These are phyloP conservation scores for Stemphylium lycopersici DNA, from an alignment of 2,329 filamentous ascomycete species.

Conservation along the genomic window DNA sequence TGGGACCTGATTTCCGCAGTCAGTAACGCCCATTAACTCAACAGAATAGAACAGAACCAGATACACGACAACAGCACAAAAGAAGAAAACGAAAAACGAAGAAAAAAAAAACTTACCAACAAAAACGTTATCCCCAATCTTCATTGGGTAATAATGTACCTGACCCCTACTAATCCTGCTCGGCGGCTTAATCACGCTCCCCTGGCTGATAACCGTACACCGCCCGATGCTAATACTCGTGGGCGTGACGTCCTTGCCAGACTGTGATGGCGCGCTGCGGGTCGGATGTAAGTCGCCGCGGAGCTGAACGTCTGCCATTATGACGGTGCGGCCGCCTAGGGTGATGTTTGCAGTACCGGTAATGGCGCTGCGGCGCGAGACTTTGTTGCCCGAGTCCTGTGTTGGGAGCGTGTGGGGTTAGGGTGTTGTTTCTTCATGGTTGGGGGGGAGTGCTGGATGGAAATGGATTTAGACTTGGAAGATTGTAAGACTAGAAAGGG, in stretches of 20 bases:
- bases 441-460: neutral
- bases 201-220: conserved; percentile 85
- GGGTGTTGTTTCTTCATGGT: neutral
- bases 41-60: too few species aligned
- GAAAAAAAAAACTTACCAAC: conserved; percentile 64
- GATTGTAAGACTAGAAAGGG: neutral
- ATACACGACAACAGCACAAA: too few species aligned
- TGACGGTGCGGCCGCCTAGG: conserved; percentile 90
- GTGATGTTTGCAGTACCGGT: conserved; percentile 98
- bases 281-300: conserved; percentile 76
- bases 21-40: neutral
- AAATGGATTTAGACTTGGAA: neutral
- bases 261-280: conserved; percentile 43
- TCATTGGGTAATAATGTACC: conserved; percentile 83
- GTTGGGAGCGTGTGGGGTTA: neutral
- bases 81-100: too few species aligned
- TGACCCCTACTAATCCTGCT: conserved; percentile 78
- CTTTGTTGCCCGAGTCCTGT: conserved; percentile 97
- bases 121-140: conserved; percentile 94
- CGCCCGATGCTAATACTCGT: conserved; percentile 83
- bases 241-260: conserved; percentile 42
- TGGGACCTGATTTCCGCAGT: conserved; percentile 40
- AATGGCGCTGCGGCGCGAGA: conserved; percentile 87
- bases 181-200: conserved; percentile 80
- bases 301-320: conserved; percentile 93